Evolutionary conservation across 257 asterid genomes (phyloP).

Genomic region (Solanum sejunctum): DNA sequence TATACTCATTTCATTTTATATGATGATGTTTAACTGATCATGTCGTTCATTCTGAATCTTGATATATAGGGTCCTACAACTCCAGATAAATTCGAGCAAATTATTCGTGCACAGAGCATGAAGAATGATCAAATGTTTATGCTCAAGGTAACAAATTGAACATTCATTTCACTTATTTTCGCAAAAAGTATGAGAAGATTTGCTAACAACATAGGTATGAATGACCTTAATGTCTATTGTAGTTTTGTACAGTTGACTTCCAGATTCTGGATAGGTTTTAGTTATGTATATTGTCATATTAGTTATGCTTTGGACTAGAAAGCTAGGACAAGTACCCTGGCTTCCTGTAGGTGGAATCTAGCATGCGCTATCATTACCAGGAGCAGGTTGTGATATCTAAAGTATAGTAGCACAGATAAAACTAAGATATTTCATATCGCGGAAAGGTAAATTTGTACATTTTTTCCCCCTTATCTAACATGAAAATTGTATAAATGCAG

Average conservation of each 20-base stretch:
- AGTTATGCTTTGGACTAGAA: too few relatives aligned
- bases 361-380: too few relatives aligned
- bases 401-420: not conserved
- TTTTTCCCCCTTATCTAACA: not conserved
- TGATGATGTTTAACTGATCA: not conserved
- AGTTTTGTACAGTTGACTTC: too few relatives aligned
- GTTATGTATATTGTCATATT: too few relatives aligned
- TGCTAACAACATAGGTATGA: not conserved
- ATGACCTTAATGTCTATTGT: not conserved
- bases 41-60: not conserved
- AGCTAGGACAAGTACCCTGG: too few relatives aligned
- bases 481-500: constrained; percentile 13
- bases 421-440: not conserved
- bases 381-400: not conserved
- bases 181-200: not conserved
- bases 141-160: constrained; percentile 24
- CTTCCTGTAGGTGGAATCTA: too few relatives aligned
- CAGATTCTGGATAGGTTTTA: too few relatives aligned
- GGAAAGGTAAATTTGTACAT: not conserved
- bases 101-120: constrained; percentile 31
- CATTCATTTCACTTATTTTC: not conserved
- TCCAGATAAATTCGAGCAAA: constrained; percentile 65
- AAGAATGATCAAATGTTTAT: constrained; percentile 26
- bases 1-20: not conserved
- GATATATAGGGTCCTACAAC: constrained; percentile 65